These are phyloP conservation scores for Suillus bovinus DNA, from an alignment of 768 basidiomycete genomes.

Conservation along the genomic window DNA sequence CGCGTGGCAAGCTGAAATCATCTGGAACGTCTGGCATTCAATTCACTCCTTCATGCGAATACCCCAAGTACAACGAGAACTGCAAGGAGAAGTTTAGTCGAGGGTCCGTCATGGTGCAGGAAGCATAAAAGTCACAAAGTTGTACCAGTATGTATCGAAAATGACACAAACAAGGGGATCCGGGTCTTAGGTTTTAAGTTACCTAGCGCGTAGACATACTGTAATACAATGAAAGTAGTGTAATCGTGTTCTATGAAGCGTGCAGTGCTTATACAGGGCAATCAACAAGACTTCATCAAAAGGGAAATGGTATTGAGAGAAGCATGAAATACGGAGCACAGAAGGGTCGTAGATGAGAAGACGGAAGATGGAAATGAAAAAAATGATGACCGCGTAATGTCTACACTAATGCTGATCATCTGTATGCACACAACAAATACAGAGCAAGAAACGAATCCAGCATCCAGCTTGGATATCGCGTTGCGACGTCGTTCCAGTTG, in stretches of 20 bases:
- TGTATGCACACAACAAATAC: neutral
- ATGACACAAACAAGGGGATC: neutral
- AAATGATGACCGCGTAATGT: neutral
- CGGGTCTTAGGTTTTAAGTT: neutral
- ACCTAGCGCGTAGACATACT: neutral
- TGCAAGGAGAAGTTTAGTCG: too few relatives aligned
- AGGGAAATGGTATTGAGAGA: neutral
- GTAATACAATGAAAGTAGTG: neutral
- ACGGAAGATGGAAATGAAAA: too few relatives aligned
- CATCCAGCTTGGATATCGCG: neutral
- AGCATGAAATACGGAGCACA: neutral
- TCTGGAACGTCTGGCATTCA: too few relatives aligned
- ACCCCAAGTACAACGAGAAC: too few relatives aligned
- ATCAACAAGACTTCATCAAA: neutral
- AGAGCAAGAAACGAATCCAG: neutral
- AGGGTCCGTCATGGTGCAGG: too few relatives aligned
- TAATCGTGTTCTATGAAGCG: neutral
- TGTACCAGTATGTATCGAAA: too few relatives aligned
- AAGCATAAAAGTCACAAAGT: too few relatives aligned
- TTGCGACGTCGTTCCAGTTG: neutral
- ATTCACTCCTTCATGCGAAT: too few relatives aligned
- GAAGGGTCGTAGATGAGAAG: neutral
- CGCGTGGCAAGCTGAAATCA: too few relatives aligned
- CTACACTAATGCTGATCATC: neutral
- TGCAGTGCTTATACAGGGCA: neutral